These are phyloP conservation scores for Rhodotorula sphaerocarpa DNA, from an alignment of 768 basidiomycete genomes.

Conservation along the genomic window DNA sequence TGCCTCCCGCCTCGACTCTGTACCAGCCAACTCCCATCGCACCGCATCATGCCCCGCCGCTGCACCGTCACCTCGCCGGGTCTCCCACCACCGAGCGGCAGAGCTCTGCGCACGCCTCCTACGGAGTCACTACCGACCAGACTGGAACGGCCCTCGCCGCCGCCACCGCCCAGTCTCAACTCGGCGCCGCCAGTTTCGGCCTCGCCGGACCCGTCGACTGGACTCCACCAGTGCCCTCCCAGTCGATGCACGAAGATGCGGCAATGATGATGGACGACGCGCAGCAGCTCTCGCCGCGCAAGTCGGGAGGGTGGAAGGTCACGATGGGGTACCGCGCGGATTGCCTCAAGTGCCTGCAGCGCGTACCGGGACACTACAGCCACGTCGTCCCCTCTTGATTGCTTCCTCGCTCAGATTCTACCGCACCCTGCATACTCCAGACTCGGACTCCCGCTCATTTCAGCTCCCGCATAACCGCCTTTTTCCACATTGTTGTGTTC, in stretches of 20 bases:
- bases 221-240: background rate
- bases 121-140: background rate
- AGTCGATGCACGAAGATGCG: background rate
- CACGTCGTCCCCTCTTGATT: conserved; percentile 12
- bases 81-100: background rate
- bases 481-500: too few relatives aligned
- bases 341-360: conserved; percentile 20
- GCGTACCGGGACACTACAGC: conserved; percentile 25
- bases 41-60: conserved; percentile 25
- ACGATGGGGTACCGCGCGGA: conserved; percentile 30
- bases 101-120: background rate
- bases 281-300: background rate
- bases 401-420: too few relatives aligned
- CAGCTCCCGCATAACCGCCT: too few relatives aligned
- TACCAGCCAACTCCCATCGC: background rate
- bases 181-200: too few relatives aligned
- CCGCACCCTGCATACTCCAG: too few relatives aligned
- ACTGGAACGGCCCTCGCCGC: background rate
- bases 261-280: background rate
- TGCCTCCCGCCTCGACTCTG: too few relatives aligned
- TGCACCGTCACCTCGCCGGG: conserved; percentile 28
- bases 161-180: background rate
- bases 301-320: conserved; percentile 17
- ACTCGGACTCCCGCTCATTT: too few relatives aligned
- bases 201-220: too few relatives aligned